Evolutionary conservation across 192 early-diverging fungal genomes (phyloP), one percentile per base, ranked within the genome.

Genomic region (Coemansia sp.): DNA sequence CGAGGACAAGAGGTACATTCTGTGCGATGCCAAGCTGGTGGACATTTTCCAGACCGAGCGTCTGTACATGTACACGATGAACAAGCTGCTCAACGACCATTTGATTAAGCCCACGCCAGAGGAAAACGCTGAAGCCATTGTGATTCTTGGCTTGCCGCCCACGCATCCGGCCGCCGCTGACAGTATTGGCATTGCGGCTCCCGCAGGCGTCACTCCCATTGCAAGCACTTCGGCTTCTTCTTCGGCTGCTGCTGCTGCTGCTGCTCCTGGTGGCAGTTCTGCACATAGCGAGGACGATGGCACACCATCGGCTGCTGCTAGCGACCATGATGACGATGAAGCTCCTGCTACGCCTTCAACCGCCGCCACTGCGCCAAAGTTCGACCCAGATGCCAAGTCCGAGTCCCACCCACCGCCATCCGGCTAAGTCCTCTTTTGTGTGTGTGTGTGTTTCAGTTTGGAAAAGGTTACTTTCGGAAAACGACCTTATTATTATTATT

Each of bases 31-130:
- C 11, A 78, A 78, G 67, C 63, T 86, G 11, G 43, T 67, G 44
- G 62, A 44, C 2, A 41, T 86, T 18, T 84, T 84, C 48, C 12
- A 68, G 41, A 62, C 62, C 4, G 67, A 75, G 0, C 76, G 83
- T 23, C 57, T 84, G 55, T 76, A 70, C 67, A 84, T 84, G 76
- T 84, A 81, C 58, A 71, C 70, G 15, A 84, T 86, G 82, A 84
- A 79, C 57, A 84, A 84, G 65, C 64, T 85, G 62, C 72, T 85
- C 39, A 79, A 81, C 58, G 68, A 76, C 12, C 82, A 84, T 43
- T 60, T 84, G 56, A 57, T 68, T 48, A 79, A 79, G 68, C 73
- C 77, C 9, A 78, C 78, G 26, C 72, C 81, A 41, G 76, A 78
- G 59, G 81, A 83, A 20, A 76, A 67, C 44, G 66, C 70, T 11